Evolutionary conservation across 768 basidiomycete genomes (phyloP).

Genomic region (Cystobasidium ongulense): DNA sequence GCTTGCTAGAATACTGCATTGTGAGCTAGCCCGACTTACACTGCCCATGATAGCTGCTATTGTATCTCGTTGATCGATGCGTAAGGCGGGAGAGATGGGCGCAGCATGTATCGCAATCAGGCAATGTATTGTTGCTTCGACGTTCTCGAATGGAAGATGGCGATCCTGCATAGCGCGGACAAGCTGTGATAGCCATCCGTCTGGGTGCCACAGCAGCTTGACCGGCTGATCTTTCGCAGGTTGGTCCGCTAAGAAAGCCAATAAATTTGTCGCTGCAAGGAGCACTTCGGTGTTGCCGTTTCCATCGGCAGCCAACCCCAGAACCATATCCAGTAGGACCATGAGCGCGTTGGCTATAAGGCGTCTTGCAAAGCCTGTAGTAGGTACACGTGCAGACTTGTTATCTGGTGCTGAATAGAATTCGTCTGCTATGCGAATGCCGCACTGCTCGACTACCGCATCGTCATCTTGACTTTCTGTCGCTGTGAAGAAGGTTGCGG

Average conservation of each 20-base stretch:
- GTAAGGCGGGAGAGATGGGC: conserved; percentile 53
- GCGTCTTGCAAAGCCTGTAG: conserved; percentile 25
- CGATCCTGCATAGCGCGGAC: conserved; percentile 51
- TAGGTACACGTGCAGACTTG: conserved; percentile 37
- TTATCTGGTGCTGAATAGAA: conserved; percentile 37
- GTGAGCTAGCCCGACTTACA: conserved; percentile 44
- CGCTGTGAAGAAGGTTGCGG: conserved; percentile 36
- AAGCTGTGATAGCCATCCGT: conserved; percentile 56
- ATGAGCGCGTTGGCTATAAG: conserved; percentile 33
- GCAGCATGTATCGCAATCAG: conserved; percentile 53
- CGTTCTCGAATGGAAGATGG: conserved; percentile 53
- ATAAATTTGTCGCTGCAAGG: not conserved
- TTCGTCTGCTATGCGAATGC: conserved; percentile 26
- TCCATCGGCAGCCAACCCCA: not conserved
- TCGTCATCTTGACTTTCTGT: not conserved
- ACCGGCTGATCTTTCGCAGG: conserved; percentile 43
- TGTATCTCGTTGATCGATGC: conserved; percentile 54
- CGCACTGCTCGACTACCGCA: not conserved
- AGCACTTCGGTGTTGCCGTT: conserved; percentile 7
- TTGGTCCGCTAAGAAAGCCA: conserved; percentile 8
- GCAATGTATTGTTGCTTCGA: conserved; percentile 59
- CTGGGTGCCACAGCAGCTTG: conserved; percentile 56
- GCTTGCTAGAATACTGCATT: not conserved
- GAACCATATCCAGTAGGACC: conserved; percentile 1
- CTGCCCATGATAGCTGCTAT: conserved; percentile 57